Evolutionary conservation across 2,329 filamentous ascomycete genomes (phyloP).

Genomic region (Cordyceps cateniannulata): DNA sequence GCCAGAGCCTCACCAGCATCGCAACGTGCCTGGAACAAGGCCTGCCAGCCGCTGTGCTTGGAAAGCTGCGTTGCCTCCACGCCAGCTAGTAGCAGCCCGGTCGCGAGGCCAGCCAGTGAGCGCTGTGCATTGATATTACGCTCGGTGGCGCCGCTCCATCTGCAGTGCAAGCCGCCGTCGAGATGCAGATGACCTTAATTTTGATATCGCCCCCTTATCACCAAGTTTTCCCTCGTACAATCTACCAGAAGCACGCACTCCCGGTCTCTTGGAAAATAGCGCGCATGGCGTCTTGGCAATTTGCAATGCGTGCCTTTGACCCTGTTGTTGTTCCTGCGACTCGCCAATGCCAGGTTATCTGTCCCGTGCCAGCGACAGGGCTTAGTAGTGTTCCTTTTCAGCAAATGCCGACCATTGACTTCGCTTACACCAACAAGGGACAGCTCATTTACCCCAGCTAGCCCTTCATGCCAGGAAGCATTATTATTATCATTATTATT

Average conservation of each 20-base stretch:
- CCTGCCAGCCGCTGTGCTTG: not conserved
- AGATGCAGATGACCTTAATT: constrained; percentile 3
- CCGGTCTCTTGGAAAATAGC: not conserved
- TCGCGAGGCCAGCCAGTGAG: constrained; percentile 4
- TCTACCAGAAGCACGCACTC: not conserved
- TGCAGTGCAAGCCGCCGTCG: not conserved
- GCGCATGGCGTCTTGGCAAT: constrained; percentile 3
- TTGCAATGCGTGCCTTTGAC: not conserved
- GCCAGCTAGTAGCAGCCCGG: not conserved
- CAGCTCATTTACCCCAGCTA: not conserved
- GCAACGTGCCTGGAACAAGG: not conserved
- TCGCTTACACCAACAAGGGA: not conserved
- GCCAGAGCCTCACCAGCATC: not conserved
- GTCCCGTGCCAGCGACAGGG: not conserved
- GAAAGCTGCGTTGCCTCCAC: not conserved
- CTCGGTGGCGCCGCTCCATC: constrained; percentile 6
- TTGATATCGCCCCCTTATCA: not conserved
- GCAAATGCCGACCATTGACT: not conserved
- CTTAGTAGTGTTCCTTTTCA: not conserved
- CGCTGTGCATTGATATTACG: constrained; percentile 5
- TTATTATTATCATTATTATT: not conserved
- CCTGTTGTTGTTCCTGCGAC: no score
- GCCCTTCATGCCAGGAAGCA: not conserved
- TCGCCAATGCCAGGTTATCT: not conserved
- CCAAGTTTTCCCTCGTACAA: not conserved